Evolutionary conservation across 1,139 yeast genomes (phyloP).

Genomic region (Taphrina populina): DNA sequence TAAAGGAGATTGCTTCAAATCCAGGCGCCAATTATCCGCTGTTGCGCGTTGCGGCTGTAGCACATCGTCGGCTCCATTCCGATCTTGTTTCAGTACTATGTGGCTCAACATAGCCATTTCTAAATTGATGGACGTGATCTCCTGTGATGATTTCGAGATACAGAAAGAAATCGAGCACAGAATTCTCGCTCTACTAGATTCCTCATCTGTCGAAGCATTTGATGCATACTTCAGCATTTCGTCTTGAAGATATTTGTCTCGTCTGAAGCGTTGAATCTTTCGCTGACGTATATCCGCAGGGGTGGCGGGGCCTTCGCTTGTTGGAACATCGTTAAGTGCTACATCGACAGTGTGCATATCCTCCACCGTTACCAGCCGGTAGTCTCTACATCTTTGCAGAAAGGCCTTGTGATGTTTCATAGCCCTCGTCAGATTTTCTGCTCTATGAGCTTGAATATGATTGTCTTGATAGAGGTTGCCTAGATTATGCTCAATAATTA

Average conservation of each 20-base stretch:
- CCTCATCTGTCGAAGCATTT: neutral
- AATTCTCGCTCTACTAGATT: neutral
- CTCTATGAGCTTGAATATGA: slow-evolving; percentile 36
- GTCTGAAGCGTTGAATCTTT: slow-evolving; percentile 67
- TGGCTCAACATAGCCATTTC: slow-evolving; percentile 36
- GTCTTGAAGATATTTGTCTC: slow-evolving; percentile 57
- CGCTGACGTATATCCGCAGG: slow-evolving; percentile 63
- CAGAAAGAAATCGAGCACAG: neutral
- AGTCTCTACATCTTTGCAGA: slow-evolving; percentile 40
- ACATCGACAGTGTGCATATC: slow-evolving; percentile 33
- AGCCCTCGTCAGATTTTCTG: slow-evolving; percentile 39
- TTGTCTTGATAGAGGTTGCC: slow-evolving; percentile 46
- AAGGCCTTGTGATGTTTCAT: slow-evolving; percentile 40
- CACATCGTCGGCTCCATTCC: no score
- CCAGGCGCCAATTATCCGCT: slow-evolving; percentile 3
- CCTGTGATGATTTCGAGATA: neutral
- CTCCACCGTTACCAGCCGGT: slow-evolving; percentile 34
- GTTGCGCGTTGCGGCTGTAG: neutral
- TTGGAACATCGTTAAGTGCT: slow-evolving; percentile 19
- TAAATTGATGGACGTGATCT: neutral
- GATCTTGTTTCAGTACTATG: no score
- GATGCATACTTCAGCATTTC: neutral
- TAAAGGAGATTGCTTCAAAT: neutral
- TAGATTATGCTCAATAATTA: slow-evolving; percentile 54
- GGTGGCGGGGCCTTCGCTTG: no score